Percentiles rank a stretch among this genome's conserved stretches.
These are phyloP conservation scores for Geotrichum candidum DNA, from an alignment of 1,139 yeast species.

Conservation along the genomic window DNA sequence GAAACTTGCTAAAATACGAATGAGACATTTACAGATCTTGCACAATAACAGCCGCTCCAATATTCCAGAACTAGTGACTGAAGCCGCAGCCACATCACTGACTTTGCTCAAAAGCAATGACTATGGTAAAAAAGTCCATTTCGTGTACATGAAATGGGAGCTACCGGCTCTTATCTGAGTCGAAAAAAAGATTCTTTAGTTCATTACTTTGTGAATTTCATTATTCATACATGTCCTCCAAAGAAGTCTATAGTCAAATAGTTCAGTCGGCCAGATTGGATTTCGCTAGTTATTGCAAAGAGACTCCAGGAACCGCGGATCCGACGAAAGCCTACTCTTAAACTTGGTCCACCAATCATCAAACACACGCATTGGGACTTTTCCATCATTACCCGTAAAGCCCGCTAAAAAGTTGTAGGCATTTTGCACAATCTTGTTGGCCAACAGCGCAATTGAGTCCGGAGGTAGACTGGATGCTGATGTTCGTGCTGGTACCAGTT, in stretches of 20 bases:
- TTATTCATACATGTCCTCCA: not conserved
- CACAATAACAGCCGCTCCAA: too few species aligned
- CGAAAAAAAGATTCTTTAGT: not conserved
- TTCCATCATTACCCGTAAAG: slow-evolving; percentile 69
- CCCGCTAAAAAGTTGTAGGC: slow-evolving; percentile 88
- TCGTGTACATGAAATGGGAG: too few species aligned
- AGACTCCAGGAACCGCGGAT: slow-evolving; percentile 72
- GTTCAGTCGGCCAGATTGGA: too few species aligned
- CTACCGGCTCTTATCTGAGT: too few species aligned
- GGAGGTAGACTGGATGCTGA: slow-evolving; percentile 18
- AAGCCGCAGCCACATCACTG: too few species aligned
- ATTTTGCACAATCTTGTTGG: slow-evolving; percentile 82
- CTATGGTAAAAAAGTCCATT: too few species aligned
- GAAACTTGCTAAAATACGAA: too few species aligned
- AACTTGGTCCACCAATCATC: slow-evolving; percentile 97
- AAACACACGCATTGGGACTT: slow-evolving; percentile 80
- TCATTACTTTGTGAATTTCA: not conserved
- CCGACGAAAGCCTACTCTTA: slow-evolving; percentile 61
- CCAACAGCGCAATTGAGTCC: slow-evolving; percentile 45
- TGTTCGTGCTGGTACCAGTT: not conserved
- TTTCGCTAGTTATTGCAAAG: slow-evolving; percentile 17
- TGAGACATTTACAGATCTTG: too few species aligned
- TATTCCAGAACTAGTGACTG: too few species aligned
- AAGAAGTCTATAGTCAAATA: not conserved
- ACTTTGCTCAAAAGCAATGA: too few species aligned